Base-by-base conservation (phyloP, 805 yeast genomes). In the Candida rishiriensis region DNA sequence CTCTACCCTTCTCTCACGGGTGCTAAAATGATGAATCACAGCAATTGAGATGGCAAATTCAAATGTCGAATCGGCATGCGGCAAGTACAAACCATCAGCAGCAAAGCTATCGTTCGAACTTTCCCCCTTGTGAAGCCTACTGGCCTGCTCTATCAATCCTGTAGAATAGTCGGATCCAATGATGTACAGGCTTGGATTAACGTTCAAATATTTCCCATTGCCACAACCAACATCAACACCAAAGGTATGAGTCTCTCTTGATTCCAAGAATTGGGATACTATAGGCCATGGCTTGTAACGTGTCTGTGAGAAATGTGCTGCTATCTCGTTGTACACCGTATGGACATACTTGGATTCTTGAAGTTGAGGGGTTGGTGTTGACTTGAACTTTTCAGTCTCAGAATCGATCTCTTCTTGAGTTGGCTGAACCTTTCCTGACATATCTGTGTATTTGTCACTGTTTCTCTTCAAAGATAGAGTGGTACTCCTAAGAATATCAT, bases 191-290 rank as follows among this genome's bases (percentile, higher is more conserved):
- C 84, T 72, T 9, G 75, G 70, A 62, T 91, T 90, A 11, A 89
- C 75, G 2, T 75, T 76, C 34, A 91, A 63, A 60, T 93, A 93
- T 60, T 93, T 93, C 2, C 99, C 99, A 61, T 93, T 93, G 3
- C 99, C 99, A 63, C 98, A 91, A 0, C 99, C 99, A 16, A 91
- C 88, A 66, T 93, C 99, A 28, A 89, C 71, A 1, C 99, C 99
- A 0, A 91, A 49, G 1, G 83, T 66, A 36, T 88, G 84, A n/a
- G 6, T 67, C 66, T 0, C 60, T 47, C 54, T 78, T 76, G 63
- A 53, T 10, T 54, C 58, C 37, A 93, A 65, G 58, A 85, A 93
- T 47, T 72, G 63, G 41, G 86, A 87, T 21, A 93, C 99, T 16
- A 89, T 81, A 8, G 98, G 98, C 99, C 99, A 93, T 26, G 98